Percentiles rank a stretch among this genome's conserved stretches.
phyloP scores from a whole-genome alignment of 202 grass and related monocot species.

The Setaria italica region DNA sequence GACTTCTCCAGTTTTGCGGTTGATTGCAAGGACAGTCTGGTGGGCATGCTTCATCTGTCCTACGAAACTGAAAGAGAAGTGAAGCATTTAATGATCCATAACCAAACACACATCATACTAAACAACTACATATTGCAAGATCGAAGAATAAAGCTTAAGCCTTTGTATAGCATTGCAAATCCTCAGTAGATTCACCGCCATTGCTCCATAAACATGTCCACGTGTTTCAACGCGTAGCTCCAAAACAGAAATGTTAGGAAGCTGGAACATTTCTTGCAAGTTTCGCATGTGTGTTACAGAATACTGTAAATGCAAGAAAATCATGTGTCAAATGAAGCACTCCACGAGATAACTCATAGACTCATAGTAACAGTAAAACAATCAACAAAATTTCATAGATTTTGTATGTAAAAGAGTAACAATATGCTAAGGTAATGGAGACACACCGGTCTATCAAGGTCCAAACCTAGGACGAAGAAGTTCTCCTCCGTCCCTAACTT shows the following conservation, averaged over 20 bases:
- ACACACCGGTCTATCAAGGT: not conserved
- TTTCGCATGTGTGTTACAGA: not conserved
- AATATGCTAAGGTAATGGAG: not conserved
- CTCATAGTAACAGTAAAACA: not conserved
- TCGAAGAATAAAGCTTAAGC: not conserved
- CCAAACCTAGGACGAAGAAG: not conserved
- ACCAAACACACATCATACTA: no score
- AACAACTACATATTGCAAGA: no score
- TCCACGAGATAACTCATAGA: not conserved
- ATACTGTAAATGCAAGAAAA: not conserved
- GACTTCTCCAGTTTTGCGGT: no score
- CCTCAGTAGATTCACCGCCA: slow-evolving; percentile 10
- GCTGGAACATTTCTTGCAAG: slow-evolving; percentile 1
- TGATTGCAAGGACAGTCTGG: no score
- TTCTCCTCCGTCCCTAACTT: not conserved
- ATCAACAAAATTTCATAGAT: not conserved
- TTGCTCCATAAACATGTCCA: slow-evolving; percentile 28
- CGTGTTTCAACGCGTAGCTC: not conserved
- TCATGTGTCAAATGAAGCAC: not conserved
- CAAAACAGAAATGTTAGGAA: slow-evolving; percentile 9
- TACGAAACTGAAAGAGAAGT: no score
- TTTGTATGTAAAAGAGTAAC: not conserved
- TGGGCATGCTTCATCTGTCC: no score
- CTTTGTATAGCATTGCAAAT: not conserved
- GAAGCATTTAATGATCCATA: no score